Conservation (phyloP, 1,139 yeast genomes). For the Debaryomyces udenii region DNA sequence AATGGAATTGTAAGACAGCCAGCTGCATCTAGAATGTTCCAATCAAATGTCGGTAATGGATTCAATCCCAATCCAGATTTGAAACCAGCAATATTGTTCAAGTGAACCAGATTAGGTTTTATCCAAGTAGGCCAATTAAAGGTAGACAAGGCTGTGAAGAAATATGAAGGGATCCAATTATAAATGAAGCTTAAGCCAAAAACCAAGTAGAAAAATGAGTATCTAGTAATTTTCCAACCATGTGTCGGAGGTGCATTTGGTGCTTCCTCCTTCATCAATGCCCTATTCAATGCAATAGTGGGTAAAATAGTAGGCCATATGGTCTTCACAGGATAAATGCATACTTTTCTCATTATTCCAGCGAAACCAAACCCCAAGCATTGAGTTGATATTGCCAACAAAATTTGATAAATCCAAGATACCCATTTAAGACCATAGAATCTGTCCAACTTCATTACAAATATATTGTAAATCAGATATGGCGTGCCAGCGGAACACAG, state of each 20-base stretch:
- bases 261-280: conserved; percentile 39
- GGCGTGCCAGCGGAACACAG: conserved; percentile 51
- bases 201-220: conserved; percentile 40
- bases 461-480: conserved; percentile 46
- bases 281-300: conserved; percentile 46
- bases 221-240: conserved; percentile 47
- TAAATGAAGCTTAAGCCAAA: conserved; percentile 39
- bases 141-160: conserved; percentile 44
- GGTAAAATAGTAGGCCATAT: conserved; percentile 53
- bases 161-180: conserved; percentile 47
- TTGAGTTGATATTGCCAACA: conserved; percentile 45
- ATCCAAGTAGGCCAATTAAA: conserved; percentile 57
- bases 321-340: conserved; percentile 48
- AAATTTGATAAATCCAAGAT: conserved; percentile 38
- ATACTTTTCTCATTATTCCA: conserved; percentile 45
- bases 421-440: conserved; percentile 53
- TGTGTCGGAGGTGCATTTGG: conserved; percentile 15
- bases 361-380: conserved; percentile 53
- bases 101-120: conserved; percentile 41
- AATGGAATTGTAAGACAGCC: conserved; percentile 48
- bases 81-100: conserved; percentile 43
- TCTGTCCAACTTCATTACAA: conserved; percentile 48
- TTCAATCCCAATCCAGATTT: conserved; percentile 45
- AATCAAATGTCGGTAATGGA: conserved; percentile 49
- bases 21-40: conserved; percentile 45